These are phyloP conservation scores for Vaucheria bursata DNA, from an alignment of 352 stramenopile genomes.

Conservation along the genomic window DNA sequence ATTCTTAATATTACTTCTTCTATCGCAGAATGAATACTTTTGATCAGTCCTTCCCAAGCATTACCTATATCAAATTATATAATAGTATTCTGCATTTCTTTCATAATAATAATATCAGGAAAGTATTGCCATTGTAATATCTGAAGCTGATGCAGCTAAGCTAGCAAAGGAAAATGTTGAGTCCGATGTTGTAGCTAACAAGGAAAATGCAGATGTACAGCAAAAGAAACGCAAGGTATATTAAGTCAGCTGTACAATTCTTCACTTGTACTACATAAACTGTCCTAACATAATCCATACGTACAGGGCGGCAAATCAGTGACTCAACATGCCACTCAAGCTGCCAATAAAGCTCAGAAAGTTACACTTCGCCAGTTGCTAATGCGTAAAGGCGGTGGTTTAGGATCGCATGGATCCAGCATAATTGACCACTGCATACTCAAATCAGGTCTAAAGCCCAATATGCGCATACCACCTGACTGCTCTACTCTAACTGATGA, in stretches of 20 bases:
- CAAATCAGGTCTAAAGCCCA: conserved; percentile 24
- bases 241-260: too few species aligned
- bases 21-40: too few species aligned
- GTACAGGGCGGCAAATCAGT: background rate
- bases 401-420: conserved; percentile 46
- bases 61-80: too few species aligned
- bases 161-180: background rate
- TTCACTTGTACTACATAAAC: background rate
- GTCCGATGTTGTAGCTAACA: too few species aligned
- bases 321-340: background rate
- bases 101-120: too few species aligned
- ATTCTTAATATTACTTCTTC: too few species aligned
- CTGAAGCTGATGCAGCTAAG: conserved; percentile 2
- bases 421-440: conserved; percentile 51
- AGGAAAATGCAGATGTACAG: background rate
- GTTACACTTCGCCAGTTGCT: conserved; percentile 37
- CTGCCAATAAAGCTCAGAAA: conserved; percentile 16
- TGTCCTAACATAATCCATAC: background rate
- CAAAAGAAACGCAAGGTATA: background rate
- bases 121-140: background rate
- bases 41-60: too few species aligned
- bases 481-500: conserved; percentile 12
- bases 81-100: too few species aligned
- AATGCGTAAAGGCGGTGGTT: conserved; percentile 32
- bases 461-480: background rate